Conservation (phyloP, 805 yeast genomes). For the Pichia rugopelliculosa region DNA sequence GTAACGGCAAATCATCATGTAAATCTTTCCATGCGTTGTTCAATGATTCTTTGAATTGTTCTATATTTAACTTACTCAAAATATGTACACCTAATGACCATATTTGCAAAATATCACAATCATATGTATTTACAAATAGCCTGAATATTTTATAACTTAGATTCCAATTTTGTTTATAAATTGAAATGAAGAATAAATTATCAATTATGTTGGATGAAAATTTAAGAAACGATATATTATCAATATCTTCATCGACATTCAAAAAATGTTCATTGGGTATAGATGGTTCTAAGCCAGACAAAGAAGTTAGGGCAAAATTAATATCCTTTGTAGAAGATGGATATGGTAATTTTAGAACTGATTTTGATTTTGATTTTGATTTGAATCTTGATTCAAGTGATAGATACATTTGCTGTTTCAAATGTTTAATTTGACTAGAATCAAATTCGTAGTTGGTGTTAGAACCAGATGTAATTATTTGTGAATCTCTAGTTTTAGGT, state of each 20-base stretch:
- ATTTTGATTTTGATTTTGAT: not conserved
- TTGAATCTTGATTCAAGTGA: not conserved
- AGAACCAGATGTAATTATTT: not conserved
- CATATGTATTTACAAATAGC: conserved; percentile 39
- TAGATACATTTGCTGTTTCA: conserved; percentile 6
- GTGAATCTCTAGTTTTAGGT: conserved; percentile 2
- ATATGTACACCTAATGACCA: conserved; percentile 65
- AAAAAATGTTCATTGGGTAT: not conserved
- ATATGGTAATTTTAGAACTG: not conserved
- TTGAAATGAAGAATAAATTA: conserved; percentile 40
- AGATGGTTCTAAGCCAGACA: not conserved
- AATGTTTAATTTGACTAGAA: conserved; percentile 4
- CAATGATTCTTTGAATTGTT: conserved; percentile 15
- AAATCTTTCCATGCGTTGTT: not conserved
- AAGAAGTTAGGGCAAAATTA: not conserved
- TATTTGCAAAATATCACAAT: conserved; percentile 44
- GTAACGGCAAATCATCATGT: not conserved
- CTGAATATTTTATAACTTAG: conserved; percentile 47
- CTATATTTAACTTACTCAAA: conserved; percentile 26
- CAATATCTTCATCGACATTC: not conserved
- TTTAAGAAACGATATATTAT: conserved; percentile 6
- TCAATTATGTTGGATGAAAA: conserved; percentile 25
- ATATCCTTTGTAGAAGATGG: not conserved
- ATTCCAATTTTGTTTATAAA: conserved; percentile 46
- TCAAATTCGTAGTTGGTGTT: not conserved